phyloP scores from a whole-genome alignment of 768 basidiomycete genomes.

The Arthromyces matolae region DNA sequence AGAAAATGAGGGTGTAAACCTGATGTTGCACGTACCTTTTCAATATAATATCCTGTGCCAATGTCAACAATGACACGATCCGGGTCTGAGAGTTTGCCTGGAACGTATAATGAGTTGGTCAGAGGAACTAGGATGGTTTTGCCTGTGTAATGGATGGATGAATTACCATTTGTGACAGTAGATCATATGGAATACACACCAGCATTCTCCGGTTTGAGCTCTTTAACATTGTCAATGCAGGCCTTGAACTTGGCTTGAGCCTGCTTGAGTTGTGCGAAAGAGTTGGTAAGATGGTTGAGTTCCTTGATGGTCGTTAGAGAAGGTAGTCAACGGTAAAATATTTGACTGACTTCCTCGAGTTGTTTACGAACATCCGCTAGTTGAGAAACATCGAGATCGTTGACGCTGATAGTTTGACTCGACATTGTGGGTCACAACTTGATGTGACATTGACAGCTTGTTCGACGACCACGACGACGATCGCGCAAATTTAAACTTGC shows the following conservation, averaged over 20 bases:
- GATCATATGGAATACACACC: slow-evolving; percentile 40
- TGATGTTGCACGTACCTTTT: slow-evolving; percentile 60
- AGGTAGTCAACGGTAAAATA: neutral
- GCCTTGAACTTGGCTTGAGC: slow-evolving; percentile 90
- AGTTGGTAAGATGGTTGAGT: slow-evolving; percentile 85
- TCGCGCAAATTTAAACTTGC: too few relatives aligned
- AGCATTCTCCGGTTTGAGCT: slow-evolving; percentile 69
- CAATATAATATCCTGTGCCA: slow-evolving; percentile 94
- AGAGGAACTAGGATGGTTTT: slow-evolving; percentile 90
- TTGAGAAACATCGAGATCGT: slow-evolving; percentile 83
- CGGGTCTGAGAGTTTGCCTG: slow-evolving; percentile 79
- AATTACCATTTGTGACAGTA: too few relatives aligned
- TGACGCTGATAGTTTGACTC: slow-evolving; percentile 72
- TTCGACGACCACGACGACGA: too few relatives aligned
- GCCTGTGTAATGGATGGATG: slow-evolving; percentile 52
- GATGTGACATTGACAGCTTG: slow-evolving; percentile 6
- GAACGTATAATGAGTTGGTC: slow-evolving; percentile 93
- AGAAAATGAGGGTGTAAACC: neutral
- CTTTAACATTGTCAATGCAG: slow-evolving; percentile 76
- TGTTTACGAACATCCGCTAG: slow-evolving; percentile 87
- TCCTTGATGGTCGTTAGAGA: slow-evolving; percentile 52
- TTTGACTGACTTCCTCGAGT: slow-evolving; percentile 75
- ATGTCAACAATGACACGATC: slow-evolving; percentile 92
- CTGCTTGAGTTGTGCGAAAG: slow-evolving; percentile 88
- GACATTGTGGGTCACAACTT: too few relatives aligned